Evolutionary conservation across 495 filamentous ascomycete genomes (phyloP).

Genomic region (Poronia punctata): DNA sequence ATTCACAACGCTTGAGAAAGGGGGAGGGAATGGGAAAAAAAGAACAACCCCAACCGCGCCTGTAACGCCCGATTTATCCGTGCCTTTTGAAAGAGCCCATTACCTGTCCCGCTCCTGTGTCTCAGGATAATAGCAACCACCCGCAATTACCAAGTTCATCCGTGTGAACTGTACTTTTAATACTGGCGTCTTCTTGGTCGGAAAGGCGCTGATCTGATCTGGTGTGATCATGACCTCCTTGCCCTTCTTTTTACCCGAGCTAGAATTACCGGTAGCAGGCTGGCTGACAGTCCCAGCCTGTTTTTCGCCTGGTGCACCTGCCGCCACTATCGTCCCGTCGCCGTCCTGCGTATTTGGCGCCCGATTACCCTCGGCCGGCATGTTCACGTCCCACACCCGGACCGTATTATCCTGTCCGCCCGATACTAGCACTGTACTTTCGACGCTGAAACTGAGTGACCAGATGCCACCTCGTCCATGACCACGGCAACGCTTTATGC

Average conservation of each 20-base stretch:
- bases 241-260: conserved; percentile 67
- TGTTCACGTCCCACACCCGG: conserved; percentile 83
- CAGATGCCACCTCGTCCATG: conserved; percentile 92
- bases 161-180: conserved; percentile 88
- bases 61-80: not conserved
- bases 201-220: conserved; percentile 88
- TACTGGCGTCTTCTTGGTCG: conserved; percentile 92
- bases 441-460: conserved; percentile 83
- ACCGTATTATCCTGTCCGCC: conserved; percentile 90
- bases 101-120: conserved; percentile 19
- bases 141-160: conserved; percentile 87
- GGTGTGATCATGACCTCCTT: conserved; percentile 87
- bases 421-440: conserved; percentile 80
- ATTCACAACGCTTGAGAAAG: too few species aligned
- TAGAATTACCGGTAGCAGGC: conserved; percentile 36
- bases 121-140: conserved; percentile 63
- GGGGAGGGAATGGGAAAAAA: too few species aligned
- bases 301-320: conserved; percentile 50
- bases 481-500: conserved; percentile 86
- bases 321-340: conserved; percentile 32
- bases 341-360: conserved; percentile 20
- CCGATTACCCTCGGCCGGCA: conserved; percentile 44
- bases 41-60: too few species aligned
- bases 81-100: not conserved
- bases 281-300: conserved; percentile 22